Evolutionary conservation across 768 basidiomycete species (phyloP).

Genomic region (Hericium coralloides): DNA sequence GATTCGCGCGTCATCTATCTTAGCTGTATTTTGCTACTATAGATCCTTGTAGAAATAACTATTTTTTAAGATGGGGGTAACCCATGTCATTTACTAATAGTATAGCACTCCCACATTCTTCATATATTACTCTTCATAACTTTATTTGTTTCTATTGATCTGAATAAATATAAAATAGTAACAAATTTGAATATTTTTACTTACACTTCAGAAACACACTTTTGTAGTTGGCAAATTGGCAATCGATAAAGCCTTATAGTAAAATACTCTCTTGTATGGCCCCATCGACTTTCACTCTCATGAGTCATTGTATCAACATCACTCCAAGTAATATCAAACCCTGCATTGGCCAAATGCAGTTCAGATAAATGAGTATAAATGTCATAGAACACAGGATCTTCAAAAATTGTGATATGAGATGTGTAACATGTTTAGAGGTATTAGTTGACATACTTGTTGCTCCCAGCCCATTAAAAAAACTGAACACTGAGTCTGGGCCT

Average conservation of each 20-base stretch:
- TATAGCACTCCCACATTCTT: too few species aligned
- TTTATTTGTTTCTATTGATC: too few species aligned
- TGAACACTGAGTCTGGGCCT: conserved; percentile 69
- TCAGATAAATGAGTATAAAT: conserved; percentile 83
- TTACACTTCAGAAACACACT: not conserved
- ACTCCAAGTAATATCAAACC: conserved; percentile 72
- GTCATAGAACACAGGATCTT: conserved; percentile 85
- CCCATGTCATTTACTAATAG: too few species aligned
- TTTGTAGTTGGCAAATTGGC: conserved; percentile 23
- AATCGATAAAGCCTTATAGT: conserved; percentile 65
- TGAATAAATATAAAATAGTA: too few species aligned
- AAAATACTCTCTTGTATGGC: conserved; percentile 68
- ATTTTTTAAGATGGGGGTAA: too few species aligned
- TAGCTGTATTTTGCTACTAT: too few species aligned
- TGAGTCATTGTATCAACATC: conserved; percentile 63
- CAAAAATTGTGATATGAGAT: not conserved
- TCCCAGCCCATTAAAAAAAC: conserved; percentile 96
- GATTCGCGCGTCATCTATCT: too few species aligned
- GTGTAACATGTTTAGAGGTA: not conserved
- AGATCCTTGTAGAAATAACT: too few species aligned
- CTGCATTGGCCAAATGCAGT: conserved; percentile 75
- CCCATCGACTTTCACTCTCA: conserved; percentile 60
- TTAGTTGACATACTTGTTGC: conserved; percentile 64
- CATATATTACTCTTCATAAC: too few species aligned
- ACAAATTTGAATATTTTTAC: too few species aligned